Evolutionary conservation across 2,329 filamentous ascomycete species (phyloP).

Genomic region (Calonectria honghensis): DNA sequence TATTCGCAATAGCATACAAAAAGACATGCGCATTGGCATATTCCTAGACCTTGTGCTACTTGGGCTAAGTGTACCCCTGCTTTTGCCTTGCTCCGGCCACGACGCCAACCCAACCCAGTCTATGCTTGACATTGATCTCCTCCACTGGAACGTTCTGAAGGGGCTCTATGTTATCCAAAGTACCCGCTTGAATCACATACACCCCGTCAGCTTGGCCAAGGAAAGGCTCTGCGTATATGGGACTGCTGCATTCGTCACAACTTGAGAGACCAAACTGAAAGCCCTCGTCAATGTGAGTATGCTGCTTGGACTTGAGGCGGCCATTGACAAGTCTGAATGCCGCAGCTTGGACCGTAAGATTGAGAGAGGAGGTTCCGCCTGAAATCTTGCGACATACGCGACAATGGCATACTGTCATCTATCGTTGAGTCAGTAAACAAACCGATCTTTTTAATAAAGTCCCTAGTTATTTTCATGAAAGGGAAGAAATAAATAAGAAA

Average conservation of each 20-base stretch:
- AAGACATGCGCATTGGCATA: background rate
- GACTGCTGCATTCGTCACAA: background rate
- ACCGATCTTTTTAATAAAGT: background rate
- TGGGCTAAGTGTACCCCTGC: background rate
- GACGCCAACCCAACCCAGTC: background rate
- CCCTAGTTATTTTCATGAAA: background rate
- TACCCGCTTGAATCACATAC: background rate
- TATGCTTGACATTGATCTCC: background rate
- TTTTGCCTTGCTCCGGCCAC: background rate
- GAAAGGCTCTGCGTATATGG: conserved; percentile 4
- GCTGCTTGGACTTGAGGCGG: background rate
- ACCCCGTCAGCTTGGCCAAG: background rate
- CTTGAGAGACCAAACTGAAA: background rate
- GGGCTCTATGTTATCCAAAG: background rate
- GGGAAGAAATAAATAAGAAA: background rate
- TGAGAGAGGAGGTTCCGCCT: background rate
- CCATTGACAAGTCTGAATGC: background rate
- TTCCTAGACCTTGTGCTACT: no score
- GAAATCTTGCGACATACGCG: conserved; percentile 1
- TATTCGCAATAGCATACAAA: background rate
- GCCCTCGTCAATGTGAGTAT: background rate
- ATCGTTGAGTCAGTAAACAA: background rate
- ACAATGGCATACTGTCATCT: background rate
- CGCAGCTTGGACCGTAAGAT: background rate
- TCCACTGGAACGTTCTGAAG: background rate